These are phyloP conservation scores for Westerdykella aurantiaca DNA, from an alignment of 2,329 filamentous ascomycete species.

Conservation along the genomic window DNA sequence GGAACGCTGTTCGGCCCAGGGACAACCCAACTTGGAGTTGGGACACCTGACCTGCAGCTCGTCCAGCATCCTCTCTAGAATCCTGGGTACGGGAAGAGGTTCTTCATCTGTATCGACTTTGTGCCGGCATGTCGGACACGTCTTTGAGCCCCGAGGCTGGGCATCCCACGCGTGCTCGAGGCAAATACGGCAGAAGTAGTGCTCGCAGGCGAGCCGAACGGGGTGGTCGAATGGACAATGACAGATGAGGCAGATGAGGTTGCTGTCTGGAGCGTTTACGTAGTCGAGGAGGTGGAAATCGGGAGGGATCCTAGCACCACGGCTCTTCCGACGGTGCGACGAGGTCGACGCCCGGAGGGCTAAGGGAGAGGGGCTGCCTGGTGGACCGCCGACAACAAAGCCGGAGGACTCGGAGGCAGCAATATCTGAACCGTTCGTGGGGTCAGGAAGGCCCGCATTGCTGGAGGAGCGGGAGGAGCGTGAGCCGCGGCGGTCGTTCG, in stretches of 20 bases:
- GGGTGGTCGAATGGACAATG: constrained; percentile 57
- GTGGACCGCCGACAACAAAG: constrained; percentile 35
- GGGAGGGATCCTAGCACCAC: constrained; percentile 35
- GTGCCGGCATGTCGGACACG: constrained; percentile 55
- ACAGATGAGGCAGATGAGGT: constrained; percentile 60
- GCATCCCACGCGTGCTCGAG: constrained; percentile 40
- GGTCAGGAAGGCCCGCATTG: constrained; percentile 19
- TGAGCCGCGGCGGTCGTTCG: constrained; percentile 33
- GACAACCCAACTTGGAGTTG: constrained; percentile 50
- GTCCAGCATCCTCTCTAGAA: constrained; percentile 57
- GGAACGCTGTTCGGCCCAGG: constrained; percentile 48
- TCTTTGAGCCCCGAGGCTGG: constrained; percentile 28
- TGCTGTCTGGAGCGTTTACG: constrained; percentile 50
- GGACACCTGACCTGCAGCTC: constrained; percentile 57
- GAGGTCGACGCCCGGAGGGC: constrained; percentile 36
- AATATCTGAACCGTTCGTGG: constrained; percentile 6
- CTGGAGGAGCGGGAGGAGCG: constrained; percentile 21
- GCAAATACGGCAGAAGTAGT: constrained; percentile 58
- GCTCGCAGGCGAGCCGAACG: constrained; percentile 54
- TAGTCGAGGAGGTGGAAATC: constrained; percentile 57
- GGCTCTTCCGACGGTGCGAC: constrained; percentile 32
- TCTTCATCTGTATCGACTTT: constrained; percentile 32
- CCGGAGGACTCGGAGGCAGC: constrained; percentile 16
- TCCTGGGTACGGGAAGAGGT: constrained; percentile 44
- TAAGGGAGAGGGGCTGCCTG: constrained; percentile 34